Evolutionary conservation across 805 yeast species (phyloP).

Genomic region (Cyberlindnera subsufficiens): DNA sequence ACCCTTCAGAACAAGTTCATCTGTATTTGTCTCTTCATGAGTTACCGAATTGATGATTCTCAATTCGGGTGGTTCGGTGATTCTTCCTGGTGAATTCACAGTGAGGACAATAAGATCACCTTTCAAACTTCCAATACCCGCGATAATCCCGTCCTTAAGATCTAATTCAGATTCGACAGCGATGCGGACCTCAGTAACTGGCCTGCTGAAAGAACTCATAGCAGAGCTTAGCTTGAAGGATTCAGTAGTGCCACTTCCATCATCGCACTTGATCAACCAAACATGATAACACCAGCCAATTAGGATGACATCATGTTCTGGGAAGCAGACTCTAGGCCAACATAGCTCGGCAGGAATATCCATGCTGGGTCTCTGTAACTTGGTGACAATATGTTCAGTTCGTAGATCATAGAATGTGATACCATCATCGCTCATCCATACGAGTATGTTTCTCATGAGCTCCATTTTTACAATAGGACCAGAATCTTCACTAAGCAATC

Average conservation of each 20-base stretch:
- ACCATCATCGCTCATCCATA: slow-evolving; percentile 86
- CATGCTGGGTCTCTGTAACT: slow-evolving; percentile 49
- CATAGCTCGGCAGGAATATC: slow-evolving; percentile 66
- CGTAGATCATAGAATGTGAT: slow-evolving; percentile 59
- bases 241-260: slow-evolving; percentile 4
- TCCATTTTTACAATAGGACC: slow-evolving; percentile 71
- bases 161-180: slow-evolving; percentile 34
- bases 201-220: slow-evolving; percentile 43
- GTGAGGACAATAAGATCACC: slow-evolving; percentile 66
- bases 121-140: slow-evolving; percentile 74
- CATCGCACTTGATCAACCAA: slow-evolving; percentile 57
- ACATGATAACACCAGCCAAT: slow-evolving; percentile 81
- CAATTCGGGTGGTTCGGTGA: slow-evolving; percentile 59
- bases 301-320: slow-evolving; percentile 59
- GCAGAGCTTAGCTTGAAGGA: slow-evolving; percentile 30
- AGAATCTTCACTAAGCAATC: slow-evolving; percentile 41
- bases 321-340: slow-evolving; percentile 70
- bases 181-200: slow-evolving; percentile 31
- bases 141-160: slow-evolving; percentile 43
- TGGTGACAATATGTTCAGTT: slow-evolving; percentile 41
- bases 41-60: slow-evolving; percentile 57
- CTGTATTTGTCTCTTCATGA: slow-evolving; percentile 72
- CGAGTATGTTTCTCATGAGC: slow-evolving; percentile 54
- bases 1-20: slow-evolving; percentile 63
- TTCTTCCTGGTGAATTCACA: slow-evolving; percentile 33